Conservation (phyloP, 208 protist genomes). For the Naegleria fowleri region DNA sequence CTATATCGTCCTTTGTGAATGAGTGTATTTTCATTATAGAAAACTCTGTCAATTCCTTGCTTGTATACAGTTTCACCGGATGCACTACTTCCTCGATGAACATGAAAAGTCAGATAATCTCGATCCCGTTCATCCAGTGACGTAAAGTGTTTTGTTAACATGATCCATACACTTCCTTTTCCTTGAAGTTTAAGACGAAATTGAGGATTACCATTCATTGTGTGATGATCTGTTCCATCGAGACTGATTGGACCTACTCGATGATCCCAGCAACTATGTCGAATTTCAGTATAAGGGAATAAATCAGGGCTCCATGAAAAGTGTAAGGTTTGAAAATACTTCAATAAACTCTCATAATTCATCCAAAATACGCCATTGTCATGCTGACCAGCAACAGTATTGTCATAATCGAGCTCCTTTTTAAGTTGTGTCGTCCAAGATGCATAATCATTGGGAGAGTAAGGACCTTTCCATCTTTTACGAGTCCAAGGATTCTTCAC, state of each 20-base stretch:
- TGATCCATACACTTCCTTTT: not conserved
- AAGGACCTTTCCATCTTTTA: constrained; percentile 40
- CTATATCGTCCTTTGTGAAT: not conserved
- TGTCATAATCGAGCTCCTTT: constrained; percentile 36
- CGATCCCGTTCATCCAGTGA: not conserved
- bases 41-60: not conserved
- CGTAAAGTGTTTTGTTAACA: not conserved
- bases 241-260: not conserved
- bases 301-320: constrained; percentile 39
- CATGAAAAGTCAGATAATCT: constrained; percentile 14
- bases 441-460: constrained; percentile 30
- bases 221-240: not conserved
- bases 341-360: constrained; percentile 31
- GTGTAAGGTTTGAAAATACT: constrained; percentile 32
- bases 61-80: not conserved
- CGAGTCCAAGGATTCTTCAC: not conserved
- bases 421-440: constrained; percentile 39
- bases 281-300: constrained; percentile 22
- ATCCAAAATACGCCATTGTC: constrained; percentile 46
- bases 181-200: not conserved
- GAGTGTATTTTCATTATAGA: not conserved
- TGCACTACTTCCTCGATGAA: not conserved
- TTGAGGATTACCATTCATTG: not conserved
- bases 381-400: not conserved
- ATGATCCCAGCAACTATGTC: constrained; percentile 29